These are phyloP conservation scores for Botrytis hyacinthi DNA, from an alignment of 2,329 filamentous ascomycete genomes.

Conservation along the genomic window DNA sequence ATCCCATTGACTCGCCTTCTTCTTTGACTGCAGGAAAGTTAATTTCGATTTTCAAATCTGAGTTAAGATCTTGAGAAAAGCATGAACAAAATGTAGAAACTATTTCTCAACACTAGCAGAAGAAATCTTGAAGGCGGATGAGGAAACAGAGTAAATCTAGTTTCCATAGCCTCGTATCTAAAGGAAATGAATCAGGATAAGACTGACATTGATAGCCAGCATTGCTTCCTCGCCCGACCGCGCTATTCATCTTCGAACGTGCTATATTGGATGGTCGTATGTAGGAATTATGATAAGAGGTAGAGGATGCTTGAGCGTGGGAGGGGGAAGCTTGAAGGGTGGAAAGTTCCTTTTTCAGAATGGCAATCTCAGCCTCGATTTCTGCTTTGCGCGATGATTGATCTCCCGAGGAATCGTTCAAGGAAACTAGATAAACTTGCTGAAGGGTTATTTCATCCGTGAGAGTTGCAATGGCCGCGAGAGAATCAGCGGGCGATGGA, in stretches of 20 bases:
- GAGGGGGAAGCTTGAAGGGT: not conserved
- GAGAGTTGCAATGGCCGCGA: slow-evolving; percentile 35
- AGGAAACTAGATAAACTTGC: slow-evolving; percentile 45
- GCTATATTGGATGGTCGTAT: not conserved
- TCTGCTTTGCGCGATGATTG: slow-evolving; percentile 19
- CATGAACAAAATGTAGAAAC: not conserved
- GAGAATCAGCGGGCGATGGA: not conserved
- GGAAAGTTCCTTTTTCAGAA: not conserved
- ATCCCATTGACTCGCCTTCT: slow-evolving; percentile 1
- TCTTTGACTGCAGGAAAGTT: slow-evolving; percentile 12
- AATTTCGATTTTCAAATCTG: not conserved
- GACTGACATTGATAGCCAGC: slow-evolving; percentile 13
- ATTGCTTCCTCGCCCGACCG: not conserved
- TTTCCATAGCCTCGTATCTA: not conserved
- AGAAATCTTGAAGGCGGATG: not conserved
- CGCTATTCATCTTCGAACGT: slow-evolving; percentile 1
- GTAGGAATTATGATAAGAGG: not conserved
- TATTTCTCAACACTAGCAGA: not conserved
- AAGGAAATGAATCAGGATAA: not conserved
- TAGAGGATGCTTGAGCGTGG: not conserved
- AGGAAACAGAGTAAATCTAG: not conserved
- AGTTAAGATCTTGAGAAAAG: not conserved
- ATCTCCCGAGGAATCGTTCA: slow-evolving; percentile 37
- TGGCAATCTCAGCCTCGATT: not conserved
- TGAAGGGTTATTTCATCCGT: slow-evolving; percentile 46